Evolutionary conservation across 2,329 filamentous ascomycete genomes (phyloP), one percentile per base, ranked within the genome.

Genomic region (Mycosphaerelloides madeirae): DNA sequence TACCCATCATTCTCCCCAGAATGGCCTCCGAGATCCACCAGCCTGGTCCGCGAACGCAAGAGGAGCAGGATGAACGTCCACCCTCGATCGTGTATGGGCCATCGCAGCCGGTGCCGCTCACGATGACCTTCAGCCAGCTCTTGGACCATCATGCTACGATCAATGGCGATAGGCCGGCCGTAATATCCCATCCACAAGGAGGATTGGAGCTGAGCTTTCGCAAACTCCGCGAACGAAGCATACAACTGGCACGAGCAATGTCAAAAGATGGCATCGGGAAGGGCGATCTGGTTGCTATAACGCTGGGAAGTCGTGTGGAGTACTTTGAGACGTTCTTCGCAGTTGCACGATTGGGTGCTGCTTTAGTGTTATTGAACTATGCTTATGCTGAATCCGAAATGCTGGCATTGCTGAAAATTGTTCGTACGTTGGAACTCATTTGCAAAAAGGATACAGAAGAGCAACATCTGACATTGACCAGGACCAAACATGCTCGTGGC

Each of bases 341-440:
- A 15, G 64, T 59, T 14, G 62, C 60, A 0, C 43, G 49, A 16
- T 43, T 59, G 13, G 57, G 57, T n/a, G 56, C 57, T 29, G 54
- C 58, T 31, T 66, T 87, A 39, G 83, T 87, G 25, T 83, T 87
- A 44, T 68, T 87, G 49, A 87, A 87, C 67, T 87, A 86, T 66
- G 86, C 83, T 0, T 87, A 87, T 59, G 86, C 83, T 1, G 73
- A 81, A 3, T 78, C 77, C 1, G 84, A 87, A 66, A 79, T 83
- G 33, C 72, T 79, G 62, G 82, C 84, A 58, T 81, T 80, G n/a
- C 64, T 87, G 20, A 74, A 76, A 43, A 83, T 84, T 55, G 78
- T 81, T 14, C 75, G 79, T 81, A 66, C 51, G 67, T 61, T 33
- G 25, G 6, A 11, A 12, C 15, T 11, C 6, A 41, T 20, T 12